Percentiles rank a stretch among this genome's conserved stretches.
These are phyloP conservation scores for Volvox reticuliferus DNA, from an alignment of 139 green algal genomes.

Conservation along the genomic window DNA sequence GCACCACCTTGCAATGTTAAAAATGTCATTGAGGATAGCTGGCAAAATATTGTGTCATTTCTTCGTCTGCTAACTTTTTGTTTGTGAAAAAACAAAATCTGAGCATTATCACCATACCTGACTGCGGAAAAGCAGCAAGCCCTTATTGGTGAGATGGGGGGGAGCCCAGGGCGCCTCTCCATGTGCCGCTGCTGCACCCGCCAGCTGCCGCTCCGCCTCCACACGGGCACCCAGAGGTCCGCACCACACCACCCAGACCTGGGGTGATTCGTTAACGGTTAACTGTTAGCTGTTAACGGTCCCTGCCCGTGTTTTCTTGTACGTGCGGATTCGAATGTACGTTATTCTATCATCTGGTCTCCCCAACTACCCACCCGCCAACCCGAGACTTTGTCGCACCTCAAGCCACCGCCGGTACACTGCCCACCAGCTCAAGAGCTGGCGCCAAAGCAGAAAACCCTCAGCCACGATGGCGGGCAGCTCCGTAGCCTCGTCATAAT, in stretches of 20 bases:
- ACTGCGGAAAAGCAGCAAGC: slow-evolving; percentile 47
- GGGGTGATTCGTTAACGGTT: too few relatives aligned
- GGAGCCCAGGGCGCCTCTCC: slow-evolving; percentile 8
- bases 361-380: background rate
- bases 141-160: slow-evolving; percentile 52
- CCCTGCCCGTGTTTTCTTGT: too few relatives aligned
- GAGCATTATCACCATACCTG: too few relatives aligned
- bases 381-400: background rate
- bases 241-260: slow-evolving; percentile 25
- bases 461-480: background rate
- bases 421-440: slow-evolving; percentile 28
- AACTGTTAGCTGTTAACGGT: too few relatives aligned
- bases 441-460: slow-evolving; percentile 27
- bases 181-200: background rate
- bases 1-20: too few relatives aligned
- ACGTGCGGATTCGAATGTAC: too few relatives aligned
- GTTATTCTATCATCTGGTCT: too few relatives aligned
- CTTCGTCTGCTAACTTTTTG: too few relatives aligned
- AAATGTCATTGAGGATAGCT: too few relatives aligned
- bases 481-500: too few relatives aligned
- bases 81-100: too few relatives aligned
- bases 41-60: too few relatives aligned
- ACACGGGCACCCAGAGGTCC: slow-evolving; percentile 32
- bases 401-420: slow-evolving; percentile 46
- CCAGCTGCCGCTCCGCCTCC: slow-evolving; percentile 48